Conservation (phyloP, 164 flowering plant species). For the Protea cynaroides region DNA sequence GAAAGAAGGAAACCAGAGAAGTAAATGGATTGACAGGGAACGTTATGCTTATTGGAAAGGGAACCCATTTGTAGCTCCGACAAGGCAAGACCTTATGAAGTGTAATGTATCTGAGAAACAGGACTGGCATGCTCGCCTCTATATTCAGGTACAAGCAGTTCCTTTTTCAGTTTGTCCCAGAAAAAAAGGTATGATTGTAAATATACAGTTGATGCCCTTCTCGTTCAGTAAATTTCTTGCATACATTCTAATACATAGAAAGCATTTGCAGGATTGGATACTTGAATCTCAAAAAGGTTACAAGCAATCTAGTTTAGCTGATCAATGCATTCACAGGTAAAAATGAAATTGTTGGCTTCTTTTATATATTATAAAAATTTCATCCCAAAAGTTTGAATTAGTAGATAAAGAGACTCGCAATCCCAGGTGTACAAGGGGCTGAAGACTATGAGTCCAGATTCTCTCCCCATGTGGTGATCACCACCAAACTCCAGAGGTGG, state of each 20-base stretch:
- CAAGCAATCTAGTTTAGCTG: conserved; percentile 38
- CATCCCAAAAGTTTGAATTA: no score
- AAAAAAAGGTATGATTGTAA: no score
- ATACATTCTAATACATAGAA: neutral
- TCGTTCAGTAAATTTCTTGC: neutral
- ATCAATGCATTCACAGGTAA: conserved; percentile 58
- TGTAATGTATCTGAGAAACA: conserved; percentile 37
- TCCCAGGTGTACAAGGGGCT: no score
- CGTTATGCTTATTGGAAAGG: conserved; percentile 78
- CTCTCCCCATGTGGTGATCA: no score
- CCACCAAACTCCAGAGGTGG: no score
- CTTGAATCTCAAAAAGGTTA: conserved; percentile 35
- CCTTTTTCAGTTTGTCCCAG: neutral
- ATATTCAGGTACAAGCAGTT: conserved; percentile 26
- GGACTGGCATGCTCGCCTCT: conserved; percentile 54
- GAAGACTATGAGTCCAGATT: no score
- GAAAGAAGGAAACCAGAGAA: conserved; percentile 32
- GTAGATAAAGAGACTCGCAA: no score
- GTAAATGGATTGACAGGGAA: conserved; percentile 49
- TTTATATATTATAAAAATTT: neutral
- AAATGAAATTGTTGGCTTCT: neutral
- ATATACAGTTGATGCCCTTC: no score
- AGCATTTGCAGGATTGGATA: conserved; percentile 46
- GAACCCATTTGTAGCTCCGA: conserved; percentile 28
- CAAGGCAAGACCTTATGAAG: conserved; percentile 33